Conservation (phyloP, 177 flowering plant genomes). For the Telopea speciosissima region DNA sequence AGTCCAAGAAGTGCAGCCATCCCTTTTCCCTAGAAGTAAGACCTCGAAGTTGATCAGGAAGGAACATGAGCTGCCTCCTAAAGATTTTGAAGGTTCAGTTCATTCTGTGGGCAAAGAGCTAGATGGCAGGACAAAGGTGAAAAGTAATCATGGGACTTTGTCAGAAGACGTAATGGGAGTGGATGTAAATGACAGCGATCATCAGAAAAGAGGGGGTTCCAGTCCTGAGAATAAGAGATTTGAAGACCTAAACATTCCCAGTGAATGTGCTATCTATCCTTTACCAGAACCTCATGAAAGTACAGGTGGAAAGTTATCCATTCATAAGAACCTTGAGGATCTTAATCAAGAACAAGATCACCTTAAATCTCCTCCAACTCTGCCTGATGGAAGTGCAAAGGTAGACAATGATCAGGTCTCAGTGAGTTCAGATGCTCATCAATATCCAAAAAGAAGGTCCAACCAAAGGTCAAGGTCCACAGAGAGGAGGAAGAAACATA, state of each 20-base stretch:
- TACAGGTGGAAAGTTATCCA: slow-evolving; percentile 4
- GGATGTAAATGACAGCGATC: background rate
- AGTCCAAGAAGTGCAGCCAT: background rate
- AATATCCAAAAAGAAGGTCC: slow-evolving; percentile 9
- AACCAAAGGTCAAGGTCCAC: slow-evolving; percentile 9
- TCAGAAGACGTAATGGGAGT: slow-evolving; percentile 2
- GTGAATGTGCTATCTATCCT: slow-evolving; percentile 7
- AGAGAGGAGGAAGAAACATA: slow-evolving; percentile 14
- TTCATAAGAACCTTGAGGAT: background rate
- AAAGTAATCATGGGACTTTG: background rate
- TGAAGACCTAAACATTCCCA: background rate
- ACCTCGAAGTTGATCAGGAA: slow-evolving; percentile 1
- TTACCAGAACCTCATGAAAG: slow-evolving; percentile 2
- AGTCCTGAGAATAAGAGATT: background rate
- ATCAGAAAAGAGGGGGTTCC: background rate
- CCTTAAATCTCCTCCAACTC: background rate
- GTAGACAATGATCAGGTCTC: background rate
- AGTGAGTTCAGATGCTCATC: slow-evolving; percentile 4
- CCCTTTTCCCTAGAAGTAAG: background rate
- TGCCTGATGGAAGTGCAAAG: slow-evolving; percentile 4
- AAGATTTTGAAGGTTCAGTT: background rate
- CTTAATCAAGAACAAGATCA: background rate
- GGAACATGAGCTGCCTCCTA: slow-evolving; percentile 1
- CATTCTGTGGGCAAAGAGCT: background rate
- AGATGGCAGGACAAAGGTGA: background rate